These are phyloP conservation scores for Apophysomyces ossiformis DNA, from an alignment of 371 early-diverging fungal genomes.

Conservation along the genomic window DNA sequence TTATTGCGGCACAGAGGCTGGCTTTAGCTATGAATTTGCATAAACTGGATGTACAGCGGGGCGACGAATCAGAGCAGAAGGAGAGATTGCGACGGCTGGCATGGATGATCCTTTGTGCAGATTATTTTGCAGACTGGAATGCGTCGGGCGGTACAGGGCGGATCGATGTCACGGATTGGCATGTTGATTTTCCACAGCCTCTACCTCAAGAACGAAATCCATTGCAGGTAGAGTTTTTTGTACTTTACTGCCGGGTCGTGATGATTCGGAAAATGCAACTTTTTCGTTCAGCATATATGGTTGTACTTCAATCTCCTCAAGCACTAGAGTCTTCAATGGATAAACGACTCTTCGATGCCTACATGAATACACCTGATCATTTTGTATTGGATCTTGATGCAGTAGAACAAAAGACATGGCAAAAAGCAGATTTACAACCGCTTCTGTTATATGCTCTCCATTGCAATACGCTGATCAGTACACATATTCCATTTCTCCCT, in stretches of 20 bases:
- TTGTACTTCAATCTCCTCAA: slow-evolving; percentile 30
- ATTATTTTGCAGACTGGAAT: slow-evolving; percentile 48
- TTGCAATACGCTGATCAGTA: slow-evolving; percentile 36
- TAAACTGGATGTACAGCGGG: slow-evolving; percentile 25
- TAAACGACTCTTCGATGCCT: slow-evolving; percentile 30
- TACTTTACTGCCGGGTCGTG: slow-evolving; percentile 42
- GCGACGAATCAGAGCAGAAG: slow-evolving; percentile 31
- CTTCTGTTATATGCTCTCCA: slow-evolving; percentile 37
- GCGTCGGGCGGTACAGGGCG: slow-evolving; percentile 33
- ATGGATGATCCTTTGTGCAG: slow-evolving; percentile 53
- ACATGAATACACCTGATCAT: slow-evolving; percentile 36
- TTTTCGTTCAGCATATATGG: slow-evolving; percentile 37
- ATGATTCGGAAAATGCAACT: slow-evolving; percentile 46
- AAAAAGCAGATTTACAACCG: slow-evolving; percentile 29
- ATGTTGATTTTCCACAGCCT: slow-evolving; percentile 48
- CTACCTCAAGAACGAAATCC: slow-evolving; percentile 28
- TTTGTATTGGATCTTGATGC: slow-evolving; percentile 32
- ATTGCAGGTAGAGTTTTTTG: slow-evolving; percentile 31
- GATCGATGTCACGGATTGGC: slow-evolving; percentile 43
- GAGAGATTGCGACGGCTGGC: slow-evolving; percentile 40
- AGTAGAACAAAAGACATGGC: slow-evolving; percentile 15
- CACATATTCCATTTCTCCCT: slow-evolving; percentile 44
- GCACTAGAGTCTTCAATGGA: slow-evolving; percentile 31
- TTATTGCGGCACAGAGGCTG: slow-evolving; percentile 35
- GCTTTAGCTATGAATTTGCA: slow-evolving; percentile 49